Percentiles rank a stretch among this genome's conserved stretches.
These are phyloP conservation scores for Lodderomyces theae DNA, from an alignment of 1,139 yeast genomes.

Conservation along the genomic window DNA sequence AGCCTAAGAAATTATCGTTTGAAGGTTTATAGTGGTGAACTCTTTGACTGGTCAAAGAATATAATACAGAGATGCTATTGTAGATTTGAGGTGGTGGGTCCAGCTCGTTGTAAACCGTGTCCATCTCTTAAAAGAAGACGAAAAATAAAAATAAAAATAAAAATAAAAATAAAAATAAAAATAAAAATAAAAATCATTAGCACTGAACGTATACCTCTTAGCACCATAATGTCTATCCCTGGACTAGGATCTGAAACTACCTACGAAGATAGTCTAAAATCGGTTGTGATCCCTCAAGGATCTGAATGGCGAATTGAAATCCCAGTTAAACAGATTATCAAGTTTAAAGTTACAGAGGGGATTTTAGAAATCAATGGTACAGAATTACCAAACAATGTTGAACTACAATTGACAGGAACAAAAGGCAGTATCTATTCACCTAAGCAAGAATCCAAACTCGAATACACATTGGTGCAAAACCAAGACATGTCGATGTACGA, in stretches of 20 bases:
- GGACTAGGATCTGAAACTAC: slow-evolving; percentile 20
- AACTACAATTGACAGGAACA: slow-evolving; percentile 55
- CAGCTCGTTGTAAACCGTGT: not conserved
- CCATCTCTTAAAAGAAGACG: not conserved
- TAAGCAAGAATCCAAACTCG: slow-evolving; percentile 45
- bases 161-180: too few relatives aligned
- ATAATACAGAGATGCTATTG: not conserved
- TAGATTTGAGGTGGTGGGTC: not conserved
- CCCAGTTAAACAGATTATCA: slow-evolving; percentile 53
- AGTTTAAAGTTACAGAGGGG: slow-evolving; percentile 61
- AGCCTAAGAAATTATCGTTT: slow-evolving; percentile 36
- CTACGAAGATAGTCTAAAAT: slow-evolving; percentile 6
- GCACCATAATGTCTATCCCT: slow-evolving; percentile 20
- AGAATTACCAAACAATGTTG: slow-evolving; percentile 74
- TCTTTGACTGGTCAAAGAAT: slow-evolving; percentile 7
- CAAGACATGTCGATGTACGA: slow-evolving; percentile 36
- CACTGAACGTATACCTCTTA: not conserved
- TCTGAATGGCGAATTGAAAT: slow-evolving; percentile 90
- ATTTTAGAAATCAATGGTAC: slow-evolving; percentile 91
- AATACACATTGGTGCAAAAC: slow-evolving; percentile 48
- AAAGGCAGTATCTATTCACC: slow-evolving; percentile 61
- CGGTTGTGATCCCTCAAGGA: slow-evolving; percentile 37
- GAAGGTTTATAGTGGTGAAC: slow-evolving; percentile 3
- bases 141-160: too few relatives aligned
- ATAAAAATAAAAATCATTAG: not conserved